Conservation (phyloP, 352 stramenopile species). For the Halophytophthora polymorphica region DNA sequence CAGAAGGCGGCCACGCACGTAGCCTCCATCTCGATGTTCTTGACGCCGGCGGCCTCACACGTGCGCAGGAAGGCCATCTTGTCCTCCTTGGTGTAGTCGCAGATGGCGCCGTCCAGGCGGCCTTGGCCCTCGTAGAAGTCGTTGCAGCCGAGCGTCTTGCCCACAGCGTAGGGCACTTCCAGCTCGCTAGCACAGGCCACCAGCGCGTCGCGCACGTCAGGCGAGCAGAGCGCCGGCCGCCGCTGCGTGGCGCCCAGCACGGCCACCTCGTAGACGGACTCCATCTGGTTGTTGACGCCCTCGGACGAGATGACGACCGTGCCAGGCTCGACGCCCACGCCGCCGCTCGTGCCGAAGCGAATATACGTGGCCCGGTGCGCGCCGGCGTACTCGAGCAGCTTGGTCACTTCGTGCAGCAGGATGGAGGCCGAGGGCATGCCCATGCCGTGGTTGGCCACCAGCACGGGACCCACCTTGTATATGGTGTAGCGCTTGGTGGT, state of each 20-base stretch:
- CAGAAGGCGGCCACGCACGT: constrained; percentile 70
- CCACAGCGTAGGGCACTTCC: constrained; percentile 50
- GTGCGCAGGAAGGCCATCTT: constrained; percentile 71
- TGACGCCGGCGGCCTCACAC: constrained; percentile 48
- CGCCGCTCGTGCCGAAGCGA: constrained; percentile 79
- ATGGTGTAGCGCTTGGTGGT: constrained; percentile 71
- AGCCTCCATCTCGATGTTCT: constrained; percentile 88
- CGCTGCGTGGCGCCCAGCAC: constrained; percentile 52
- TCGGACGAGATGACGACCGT: constrained; percentile 83
- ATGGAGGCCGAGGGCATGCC: constrained; percentile 81
- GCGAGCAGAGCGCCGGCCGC: constrained; percentile 54
- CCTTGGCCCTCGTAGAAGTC: constrained; percentile 86
- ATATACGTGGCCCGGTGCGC: constrained; percentile 60
- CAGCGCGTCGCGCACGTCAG: constrained; percentile 57
- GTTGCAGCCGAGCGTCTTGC: constrained; percentile 84
- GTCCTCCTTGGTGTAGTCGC: constrained; percentile 74
- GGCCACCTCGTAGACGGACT: constrained; percentile 61
- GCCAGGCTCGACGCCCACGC: constrained; percentile 68
- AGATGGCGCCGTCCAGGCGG: constrained; percentile 79
- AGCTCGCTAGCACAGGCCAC: constrained; percentile 42
- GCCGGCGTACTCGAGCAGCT: constrained; percentile 75
- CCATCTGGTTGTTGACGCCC: constrained; percentile 78
- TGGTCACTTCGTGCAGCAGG: constrained; percentile 80
- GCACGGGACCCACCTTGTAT: constrained; percentile 79
- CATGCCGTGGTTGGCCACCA: constrained; percentile 82